Evolutionary conservation across 306 rosid genomes (phyloP).

Genomic region (Neltuma alba): DNA sequence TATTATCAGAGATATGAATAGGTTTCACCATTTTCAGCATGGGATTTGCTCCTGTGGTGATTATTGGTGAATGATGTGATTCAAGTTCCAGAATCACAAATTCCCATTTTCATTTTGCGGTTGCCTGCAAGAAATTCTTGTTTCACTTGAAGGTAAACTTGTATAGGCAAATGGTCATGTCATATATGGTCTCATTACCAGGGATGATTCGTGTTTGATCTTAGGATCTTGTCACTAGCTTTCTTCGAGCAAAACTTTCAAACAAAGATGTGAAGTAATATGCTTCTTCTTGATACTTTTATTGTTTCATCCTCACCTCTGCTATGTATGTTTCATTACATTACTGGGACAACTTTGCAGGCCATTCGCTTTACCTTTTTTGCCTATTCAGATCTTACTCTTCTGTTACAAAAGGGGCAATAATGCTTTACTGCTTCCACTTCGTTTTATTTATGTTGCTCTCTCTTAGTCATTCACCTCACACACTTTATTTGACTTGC

Average conservation of each 20-base stretch:
- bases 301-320: background rate
- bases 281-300: background rate
- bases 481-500: too few species aligned
- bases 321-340: background rate
- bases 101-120: background rate
- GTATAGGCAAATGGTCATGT: background rate
- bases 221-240: background rate
- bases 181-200: background rate
- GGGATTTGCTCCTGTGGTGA: conserved; percentile 1
- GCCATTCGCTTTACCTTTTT: too few species aligned
- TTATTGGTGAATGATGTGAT: background rate
- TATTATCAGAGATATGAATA: background rate
- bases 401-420: background rate
- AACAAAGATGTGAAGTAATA: background rate
- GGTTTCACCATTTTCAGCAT: background rate
- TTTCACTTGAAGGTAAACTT: background rate
- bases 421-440: too few species aligned
- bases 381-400: background rate
- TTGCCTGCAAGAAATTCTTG: background rate
- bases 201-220: background rate
- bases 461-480: too few species aligned
- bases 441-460: too few species aligned
- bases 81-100: background rate
- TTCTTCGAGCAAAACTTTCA: background rate
- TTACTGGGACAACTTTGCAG: background rate